phyloP scores from a whole-genome alignment of 331 rosid genomes.

The Telfairia occidentalis region DNA sequence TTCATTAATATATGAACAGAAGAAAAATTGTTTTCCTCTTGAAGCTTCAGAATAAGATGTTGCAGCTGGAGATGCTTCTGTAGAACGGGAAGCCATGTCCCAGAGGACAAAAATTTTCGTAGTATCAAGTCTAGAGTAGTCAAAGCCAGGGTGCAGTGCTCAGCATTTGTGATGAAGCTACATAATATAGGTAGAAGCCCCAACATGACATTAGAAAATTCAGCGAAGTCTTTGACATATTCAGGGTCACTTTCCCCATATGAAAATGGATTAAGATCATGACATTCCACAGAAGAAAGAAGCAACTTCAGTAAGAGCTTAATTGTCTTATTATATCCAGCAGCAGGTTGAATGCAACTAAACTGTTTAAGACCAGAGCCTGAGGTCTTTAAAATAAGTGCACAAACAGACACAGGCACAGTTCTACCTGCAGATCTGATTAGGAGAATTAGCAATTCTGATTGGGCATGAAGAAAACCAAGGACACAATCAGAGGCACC shows the following conservation, averaged over 20 bases:
- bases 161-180: conserved; percentile 46
- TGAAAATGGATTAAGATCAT: conserved; percentile 25
- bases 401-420: conserved; percentile 32
- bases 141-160: conserved; percentile 53
- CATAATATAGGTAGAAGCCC: conserved; percentile 74
- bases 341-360: conserved; percentile 41
- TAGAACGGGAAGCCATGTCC: conserved; percentile 71
- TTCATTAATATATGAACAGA: conserved; percentile 54
- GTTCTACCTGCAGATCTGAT: conserved; percentile 39
- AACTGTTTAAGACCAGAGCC: conserved; percentile 58
- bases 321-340: conserved; percentile 34
- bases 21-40: conserved; percentile 34
- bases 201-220: conserved; percentile 51
- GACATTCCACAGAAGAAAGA: conserved; percentile 59
- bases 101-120: conserved; percentile 50
- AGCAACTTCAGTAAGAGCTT: conserved; percentile 53
- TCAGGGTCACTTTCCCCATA: conserved; percentile 25
- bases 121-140: conserved; percentile 63
- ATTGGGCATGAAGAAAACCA: conserved; percentile 53
- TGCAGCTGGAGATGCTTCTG: conserved; percentile 67
- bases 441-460: conserved; percentile 52
- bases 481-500: conserved; percentile 50
- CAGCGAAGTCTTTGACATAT: conserved; percentile 44
- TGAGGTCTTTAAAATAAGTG: conserved; percentile 48
- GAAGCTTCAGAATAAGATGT: conserved; percentile 54